Conservation (phyloP, 192 early-diverging fungal genomes). For the Geranomyces variabilis region DNA sequence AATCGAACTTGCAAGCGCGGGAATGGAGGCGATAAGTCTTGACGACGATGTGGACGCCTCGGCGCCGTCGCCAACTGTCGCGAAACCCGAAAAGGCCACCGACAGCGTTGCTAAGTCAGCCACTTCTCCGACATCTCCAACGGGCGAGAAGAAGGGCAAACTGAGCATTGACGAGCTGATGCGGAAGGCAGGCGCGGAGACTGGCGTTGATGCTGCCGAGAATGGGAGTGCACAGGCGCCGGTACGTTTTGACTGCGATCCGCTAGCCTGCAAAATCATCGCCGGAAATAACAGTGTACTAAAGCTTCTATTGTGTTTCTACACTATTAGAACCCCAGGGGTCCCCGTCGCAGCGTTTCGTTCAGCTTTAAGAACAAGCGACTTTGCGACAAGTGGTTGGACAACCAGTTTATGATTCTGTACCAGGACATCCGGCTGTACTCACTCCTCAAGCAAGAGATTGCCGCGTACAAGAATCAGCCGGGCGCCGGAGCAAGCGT, state of each 20-base stretch:
- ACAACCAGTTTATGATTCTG: conserved; percentile 98
- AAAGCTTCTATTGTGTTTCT: neutral
- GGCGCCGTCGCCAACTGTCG: neutral
- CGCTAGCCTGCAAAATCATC: neutral
- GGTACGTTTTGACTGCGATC: too few relatives aligned
- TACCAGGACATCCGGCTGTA: conserved; percentile 97
- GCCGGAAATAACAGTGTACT: neutral
- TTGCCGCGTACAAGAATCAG: conserved; percentile 66
- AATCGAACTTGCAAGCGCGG: conserved; percentile 35
- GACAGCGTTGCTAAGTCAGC: neutral
- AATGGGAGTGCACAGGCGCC: conserved; percentile 26
- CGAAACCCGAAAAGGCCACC: conserved; percentile 12
- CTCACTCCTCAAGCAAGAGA: conserved; percentile 86
- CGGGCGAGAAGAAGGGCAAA: conserved; percentile 15
- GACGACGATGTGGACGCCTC: conserved; percentile 30
- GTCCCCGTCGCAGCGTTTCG: conserved; percentile 34
- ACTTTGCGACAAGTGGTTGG: conserved; percentile 98
- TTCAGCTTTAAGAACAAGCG: conserved; percentile 93
- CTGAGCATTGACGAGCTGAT: conserved; percentile 56
- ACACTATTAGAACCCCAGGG: conserved; percentile 40
- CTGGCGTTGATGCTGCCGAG: neutral
- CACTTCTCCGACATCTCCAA: conserved; percentile 2
- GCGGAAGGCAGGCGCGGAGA: conserved; percentile 39
- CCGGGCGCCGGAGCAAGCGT: conserved; percentile 60
- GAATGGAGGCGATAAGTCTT: conserved; percentile 52